Evolutionary conservation across 768 basidiomycete species (phyloP), one percentile per base, ranked within the genome.

Genomic region (Termitomyces sp.): DNA sequence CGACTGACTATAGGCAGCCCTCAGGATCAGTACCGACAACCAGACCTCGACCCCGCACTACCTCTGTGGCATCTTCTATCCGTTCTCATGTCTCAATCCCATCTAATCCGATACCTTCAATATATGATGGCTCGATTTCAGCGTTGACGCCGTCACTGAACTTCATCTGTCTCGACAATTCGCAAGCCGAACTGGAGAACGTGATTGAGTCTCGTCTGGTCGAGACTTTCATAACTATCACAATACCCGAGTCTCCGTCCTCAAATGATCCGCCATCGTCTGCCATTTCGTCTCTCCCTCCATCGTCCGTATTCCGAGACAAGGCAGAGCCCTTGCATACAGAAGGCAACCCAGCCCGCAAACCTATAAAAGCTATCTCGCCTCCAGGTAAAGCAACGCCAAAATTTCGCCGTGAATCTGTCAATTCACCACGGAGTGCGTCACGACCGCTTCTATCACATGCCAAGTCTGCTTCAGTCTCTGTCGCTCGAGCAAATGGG

Each of bases 131-230:
- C n/a, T 59, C 69, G 32, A 59, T 58, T 23, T 61, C 66, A 42
- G 62, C 66, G 37, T 59, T 50, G 38, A 47, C 60, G 35, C 53
- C 65, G 42, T 66, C 63, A 59, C 69, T 68, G 49, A 67, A 66
- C 37, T 61, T 69, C 12, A 68, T 81, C 46, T 71, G 81, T 54
- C 77, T 77, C 16, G 84, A 85, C 63, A 79, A 87, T 58, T 88
- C 89, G 4, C 90, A 92, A 65, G 71, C 71, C 29, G 80, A 77
- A 8, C 73, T 92, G 44, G 89, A 92, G 73, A 86, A 78, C 62
- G 80, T 91, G 14, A 77, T 93, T 11, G 73, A 75, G 53, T 86
- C 90, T 34, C 83, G 90, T 47, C 74, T 93, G 31, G 85, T 92
- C 23, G 89, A 92, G 69, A 90, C 90, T 0, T 90, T 90, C 63